Evolutionary conservation across 2,329 filamentous ascomycete genomes (phyloP), one percentile per base, ranked within the genome.

Genomic region (Sarocladiaceae sp.): DNA sequence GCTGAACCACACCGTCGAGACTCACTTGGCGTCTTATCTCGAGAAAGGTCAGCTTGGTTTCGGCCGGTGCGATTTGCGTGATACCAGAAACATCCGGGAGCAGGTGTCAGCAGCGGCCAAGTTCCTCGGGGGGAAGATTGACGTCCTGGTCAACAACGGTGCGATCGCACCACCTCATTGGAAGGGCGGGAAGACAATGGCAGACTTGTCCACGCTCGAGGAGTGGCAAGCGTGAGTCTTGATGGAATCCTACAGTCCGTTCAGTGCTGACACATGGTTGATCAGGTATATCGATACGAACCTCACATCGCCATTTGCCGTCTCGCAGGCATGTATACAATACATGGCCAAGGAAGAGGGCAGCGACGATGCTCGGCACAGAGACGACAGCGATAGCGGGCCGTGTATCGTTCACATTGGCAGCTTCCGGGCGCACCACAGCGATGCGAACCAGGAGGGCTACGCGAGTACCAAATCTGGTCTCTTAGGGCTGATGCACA

Each of bases 381-480:
- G 21, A 6, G 13, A 43, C 21, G 31, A 50, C 24, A 49, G 47
- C 20, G 48, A 48, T n/a, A 58, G 64, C 5, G 67, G 68, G 3
- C 67, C 66, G 0, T 70, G 67, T 45, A 69, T 72, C 50, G 62
- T 72, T 33, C 65, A 68, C 50, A 63, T 72, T 46, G 64, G 65
- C 20, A 68, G 64, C 21, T 72, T 72, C 57, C 65, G 69, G 10
- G 67, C 68, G 13, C 57, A 66, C 29, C 64, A 67, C 48, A 65
- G 59, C 23, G 69, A 73, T 50, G 62, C 65, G 3, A 70, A 72
- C 51, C 68, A 70, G 50, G 69, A 72, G 49, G 68, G 68, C 3
- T 73, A 74, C 53, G 71, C 69, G 15, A 53, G 57, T 3, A 62
- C 60, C 35, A 67, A 66, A 58, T 57, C 62, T 5, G 64, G 59